Conservation (phyloP, 331 rosid genomes). For the Stylosanthes scabra region DNA sequence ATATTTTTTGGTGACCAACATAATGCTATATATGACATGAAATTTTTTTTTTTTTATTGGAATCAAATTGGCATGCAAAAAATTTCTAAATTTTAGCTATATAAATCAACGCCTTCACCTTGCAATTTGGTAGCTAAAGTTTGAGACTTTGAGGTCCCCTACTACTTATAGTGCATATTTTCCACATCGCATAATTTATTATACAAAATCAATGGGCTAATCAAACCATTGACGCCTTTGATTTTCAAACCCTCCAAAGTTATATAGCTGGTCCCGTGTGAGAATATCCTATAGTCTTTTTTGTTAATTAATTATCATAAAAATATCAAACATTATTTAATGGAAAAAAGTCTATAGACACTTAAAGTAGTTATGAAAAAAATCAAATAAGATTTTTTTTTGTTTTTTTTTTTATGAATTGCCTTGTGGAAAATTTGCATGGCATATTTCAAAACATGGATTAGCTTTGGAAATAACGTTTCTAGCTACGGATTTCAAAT, state of each 20-base stretch:
- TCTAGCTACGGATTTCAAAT: background rate
- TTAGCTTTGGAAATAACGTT: background rate
- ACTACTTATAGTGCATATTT: conserved; percentile 4
- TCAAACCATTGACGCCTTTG: conserved; percentile 5
- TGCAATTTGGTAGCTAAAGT: background rate
- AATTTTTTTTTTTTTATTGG: too few relatives aligned
- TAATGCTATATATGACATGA: too few relatives aligned
- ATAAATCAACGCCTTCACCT: background rate
- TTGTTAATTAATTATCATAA: too few relatives aligned
- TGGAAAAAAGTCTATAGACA: too few relatives aligned
- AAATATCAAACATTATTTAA: too few relatives aligned
- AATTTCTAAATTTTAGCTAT: too few relatives aligned
- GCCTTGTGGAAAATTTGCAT: background rate
- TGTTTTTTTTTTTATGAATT: too few relatives aligned
- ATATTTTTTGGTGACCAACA: too few relatives aligned
- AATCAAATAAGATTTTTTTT: too few relatives aligned
- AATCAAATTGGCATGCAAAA: too few relatives aligned
- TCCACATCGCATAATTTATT: background rate
- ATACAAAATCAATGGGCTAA: background rate
- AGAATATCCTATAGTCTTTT: too few relatives aligned
- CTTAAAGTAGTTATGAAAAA: too few relatives aligned
- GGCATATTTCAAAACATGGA: background rate
- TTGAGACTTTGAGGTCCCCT: background rate
- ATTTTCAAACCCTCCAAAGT: background rate
- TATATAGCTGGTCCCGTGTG: background rate